Evolutionary conservation across 2,329 filamentous ascomycete genomes (phyloP), one percentile per base, ranked within the genome.

Genomic region (Colletotrichum godetiae): DNA sequence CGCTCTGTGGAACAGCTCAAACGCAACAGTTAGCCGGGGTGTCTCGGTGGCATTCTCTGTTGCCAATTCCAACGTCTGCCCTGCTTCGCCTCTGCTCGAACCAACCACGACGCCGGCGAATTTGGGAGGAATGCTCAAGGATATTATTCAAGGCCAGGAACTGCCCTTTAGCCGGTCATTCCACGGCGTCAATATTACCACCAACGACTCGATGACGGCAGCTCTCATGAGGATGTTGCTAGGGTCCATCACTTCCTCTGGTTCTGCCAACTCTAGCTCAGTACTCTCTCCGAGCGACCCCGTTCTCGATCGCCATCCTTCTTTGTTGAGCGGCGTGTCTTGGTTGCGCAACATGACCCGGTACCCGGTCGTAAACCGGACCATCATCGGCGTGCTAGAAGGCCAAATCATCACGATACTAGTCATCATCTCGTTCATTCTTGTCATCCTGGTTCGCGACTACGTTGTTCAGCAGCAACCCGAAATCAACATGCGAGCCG

Each of bases 391-490:
- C 76, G 90, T 96, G 0, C 85, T 98, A 4, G 97, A 99, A 84
- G 97, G 97, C 4, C 95, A 98, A 80, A 90, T 98, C 60, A 98
- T 99, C 77, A 99, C 96, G 0, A 85, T 98, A 6, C 85, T 97
- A 12, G 94, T 98, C 63, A 96, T 99, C 8, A 89, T 98, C 57
- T 95, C 93, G 71, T 99, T 98, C 82, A 98, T 99, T 72, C 86
- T 99, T n/a, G 92, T 99, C 55, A 99, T 99, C 77, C 85, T 99
- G 4, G 98, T 99, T 59, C 88, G 97, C 59, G 97, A 99, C 84
- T 99, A 98, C 89, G 97, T 99, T 63, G 95, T 99, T 11, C 97
- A 99, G 81, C 97, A 99, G 81, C 97, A 99, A 80, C 97, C 96
- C 5, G 92, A 95, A 76, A 93, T 97, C 77, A 97, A 97, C 78